Base-by-base conservation (phyloP, 2,329 filamentous ascomycete genomes). In the Grosmannia penicillata region DNA sequence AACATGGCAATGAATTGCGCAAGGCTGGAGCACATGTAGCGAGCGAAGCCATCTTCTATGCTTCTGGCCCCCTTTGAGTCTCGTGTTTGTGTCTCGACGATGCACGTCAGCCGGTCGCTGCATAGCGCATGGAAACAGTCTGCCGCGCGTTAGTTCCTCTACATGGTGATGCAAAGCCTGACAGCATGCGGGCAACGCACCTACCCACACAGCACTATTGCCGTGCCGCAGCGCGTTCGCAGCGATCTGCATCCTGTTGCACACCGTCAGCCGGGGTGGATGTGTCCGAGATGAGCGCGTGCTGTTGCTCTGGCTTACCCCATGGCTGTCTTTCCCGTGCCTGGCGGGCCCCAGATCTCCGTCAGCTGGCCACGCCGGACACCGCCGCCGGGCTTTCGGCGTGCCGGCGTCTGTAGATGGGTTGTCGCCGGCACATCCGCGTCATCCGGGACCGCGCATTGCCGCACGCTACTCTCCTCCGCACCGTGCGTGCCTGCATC, bases 321-420 rank as follows among this genome's bases (percentile, higher is more conserved):
- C 48, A 95, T 63, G 11, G 79, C 68, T 4, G 85, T 93, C 65
- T 93, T 95, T 23, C 87, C 89, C 21, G 73, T 73, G 2, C 86
- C 87, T 8, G 84, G 80, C 10, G 87, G 85, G 1, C 89, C 89
- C 71, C 83, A 93, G 36, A 94, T 62, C 57, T 96, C 89, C 4
- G 82, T 82, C 30, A 94, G 68, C 54, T 85, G 82, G 13, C 86
- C 84, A 40, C 77, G 73, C 43, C 70, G 70, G 34, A 93, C 64
- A 4, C 85, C 86, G 15, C 70, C 67, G 38, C 43, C 46, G 9
- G 36, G 39, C 2, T 26, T 15, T 4, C 21, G 23, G 42, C 32
- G 19, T 36, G 38, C n/a, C 18, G 38, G 11, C 8, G 11, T 10
- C 27, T 25, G 8, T 7, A 22, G 32, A 17, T 26, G 14, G 14